These are phyloP conservation scores for Leonotis leonurus DNA, from an alignment of 257 asterid species.

Conservation along the genomic window DNA sequence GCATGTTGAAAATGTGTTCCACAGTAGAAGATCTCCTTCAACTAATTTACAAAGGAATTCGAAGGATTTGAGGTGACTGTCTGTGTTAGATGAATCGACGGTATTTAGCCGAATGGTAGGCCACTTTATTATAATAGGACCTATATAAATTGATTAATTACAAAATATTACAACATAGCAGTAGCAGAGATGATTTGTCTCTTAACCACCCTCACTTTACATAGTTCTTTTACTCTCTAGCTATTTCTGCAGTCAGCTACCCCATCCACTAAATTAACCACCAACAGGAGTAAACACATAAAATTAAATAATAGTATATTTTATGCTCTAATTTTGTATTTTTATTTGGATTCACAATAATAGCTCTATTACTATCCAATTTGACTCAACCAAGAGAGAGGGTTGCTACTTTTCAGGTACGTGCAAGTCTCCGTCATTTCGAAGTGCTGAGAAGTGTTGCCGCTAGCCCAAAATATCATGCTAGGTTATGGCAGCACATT, in stretches of 20 bases:
- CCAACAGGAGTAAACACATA: neutral
- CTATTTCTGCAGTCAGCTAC: conserved; percentile 11
- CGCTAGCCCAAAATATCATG: conserved; percentile 8
- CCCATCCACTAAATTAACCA: conserved; percentile 13
- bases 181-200: conserved; percentile 1
- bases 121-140: conserved; percentile 13
- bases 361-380: conserved; percentile 8
- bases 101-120: neutral
- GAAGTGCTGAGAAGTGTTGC: conserved; percentile 2
- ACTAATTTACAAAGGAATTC: neutral
- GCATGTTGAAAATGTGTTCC: neutral
- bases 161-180: conserved; percentile 32
- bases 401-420: neutral
- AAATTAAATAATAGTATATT: neutral
- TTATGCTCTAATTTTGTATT: conserved; percentile 7
- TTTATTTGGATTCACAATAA: conserved; percentile 27
- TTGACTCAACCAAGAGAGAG: neutral
- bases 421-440: neutral
- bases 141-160: conserved; percentile 8
- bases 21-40: neutral
- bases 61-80: neutral
- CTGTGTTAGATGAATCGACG: no score
- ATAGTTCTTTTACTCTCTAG: conserved; percentile 23
- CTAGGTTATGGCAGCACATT: conserved; percentile 8
- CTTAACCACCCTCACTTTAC: conserved; percentile 29